Evolutionary conservation across 495 filamentous ascomycete species (phyloP), one percentile per base, ranked within the genome.

Genomic region (Talaromyces ruber): DNA sequence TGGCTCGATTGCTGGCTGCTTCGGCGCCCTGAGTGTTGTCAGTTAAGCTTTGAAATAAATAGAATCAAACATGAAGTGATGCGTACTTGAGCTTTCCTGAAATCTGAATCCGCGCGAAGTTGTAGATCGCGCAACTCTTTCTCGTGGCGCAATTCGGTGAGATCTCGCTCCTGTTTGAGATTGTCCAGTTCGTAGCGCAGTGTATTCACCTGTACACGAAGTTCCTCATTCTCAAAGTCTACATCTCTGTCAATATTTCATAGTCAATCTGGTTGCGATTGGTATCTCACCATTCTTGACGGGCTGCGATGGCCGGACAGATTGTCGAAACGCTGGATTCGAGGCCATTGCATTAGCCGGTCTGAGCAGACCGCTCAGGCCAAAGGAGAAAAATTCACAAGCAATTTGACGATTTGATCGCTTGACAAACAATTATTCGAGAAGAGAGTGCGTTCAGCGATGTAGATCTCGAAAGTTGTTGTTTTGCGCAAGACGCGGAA

Each of bases 161-260:
- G 76, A 45, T 95, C 93, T 64, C 90, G 86, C 70, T 97, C 94
- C 60, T 96, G 91, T 64, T 91, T 92, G 63, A 91, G 77, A 11
- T 82, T 78, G 68, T 93, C 81, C 34, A 91, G 68, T 64, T 91
- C 88, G 74, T 89, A 91, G 59, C 80, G 82, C 37, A 89, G 72
- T 5, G 86, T 83, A 64, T 86, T 87, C 25, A 90, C 70, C 70
- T 89, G 84, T 1, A 87, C 82, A 34, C 88, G 83, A 5, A 91
- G 71, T 61, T 86, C 83, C 45, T 91, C 88, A 63, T 88, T 91
- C 58, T 78, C 75, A n/a, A 64, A 59, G 67, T 80, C 76, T 79
- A 52, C 7, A 11, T 22, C 25, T 9, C 14, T 30, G 34, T 39
- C 34, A 39, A 39, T 39, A 16, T 16, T 14, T 16, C 14, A 39